Base-by-base conservation (phyloP, 768 basidiomycete species). In the Suillus spraguei region DNA sequence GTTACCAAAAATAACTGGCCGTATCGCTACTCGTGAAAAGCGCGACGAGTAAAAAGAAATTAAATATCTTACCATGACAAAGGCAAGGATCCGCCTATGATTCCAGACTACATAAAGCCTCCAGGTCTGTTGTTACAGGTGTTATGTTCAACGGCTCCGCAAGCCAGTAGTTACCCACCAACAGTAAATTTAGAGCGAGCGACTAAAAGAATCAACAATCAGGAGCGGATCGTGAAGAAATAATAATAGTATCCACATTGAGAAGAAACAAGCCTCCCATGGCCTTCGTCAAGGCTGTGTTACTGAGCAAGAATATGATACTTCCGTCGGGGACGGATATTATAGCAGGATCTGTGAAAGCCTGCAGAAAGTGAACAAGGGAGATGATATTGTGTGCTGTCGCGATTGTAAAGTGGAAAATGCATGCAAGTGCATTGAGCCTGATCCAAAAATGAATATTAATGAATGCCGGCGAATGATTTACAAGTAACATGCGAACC, bases 381-480 rank as follows among this genome's bases (percentile, higher is more conserved):
- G 24, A 59, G 28, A 62, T 8, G 22, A 62, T 60, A 39, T 28
- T 59, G 39, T 62, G 61, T 24, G 59, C 61, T 58, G 61, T 62
- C 6, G 61, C 56, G 6, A 62, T 60, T 6, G 52, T 60, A 16
- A 62, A 44, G 35, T 44, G 59, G 41, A 60, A 62, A 42, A 60
- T 33, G 39, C 61, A 61, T 35, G 32, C 60, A 36, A 32, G 11
- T 11, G 28, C 8, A 39, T 20, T 33, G 16, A 62, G 14, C 38
- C 61, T 62, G 59, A 24, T 39, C 17, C 22, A 20, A 36, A 47
- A 22, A 13, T 22, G 44, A 46, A 41, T 41, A 35, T 35, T 41
- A 16, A 10, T 46, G n/a, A 46, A 47, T 47, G 28, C 9, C 28
- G 28, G 50, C 9, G 28, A 52, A 33, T 52, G 17, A 33, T 52